Evolutionary conservation across 495 filamentous ascomycete species (phyloP), one percentile per base, ranked within the genome.

Genomic region (Neurospora sp.): DNA sequence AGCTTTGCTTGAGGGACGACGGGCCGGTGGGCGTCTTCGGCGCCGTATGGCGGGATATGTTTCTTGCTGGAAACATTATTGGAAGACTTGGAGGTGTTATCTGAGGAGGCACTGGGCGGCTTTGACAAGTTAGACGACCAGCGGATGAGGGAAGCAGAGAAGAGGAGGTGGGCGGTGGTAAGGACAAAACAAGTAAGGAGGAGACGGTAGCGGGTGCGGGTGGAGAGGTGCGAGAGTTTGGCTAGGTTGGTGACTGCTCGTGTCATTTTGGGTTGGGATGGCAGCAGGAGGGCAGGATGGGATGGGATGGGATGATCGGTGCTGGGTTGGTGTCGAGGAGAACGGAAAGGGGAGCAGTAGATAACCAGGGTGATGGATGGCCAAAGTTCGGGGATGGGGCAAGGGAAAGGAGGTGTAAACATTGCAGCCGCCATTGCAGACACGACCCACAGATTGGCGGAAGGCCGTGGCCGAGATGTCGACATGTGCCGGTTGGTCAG

Each of bases 131-230:
- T 39, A 6, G 72, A 17, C 19, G 72, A 21, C 71, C 71, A 59
- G 54, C 69, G 70, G 10, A 45, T 70, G 39, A 69, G 24, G 13
- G 45, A 40, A 5, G 28, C 38, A 2, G 34, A 34, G 48, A 72
- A 76, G 39, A 76, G 17, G 15, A 75, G 34, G 0, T 70, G 34
- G 36, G 69, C 13, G 38, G 48, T 40, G 8, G 73, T n/a, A 28
- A 40, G 62, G 3, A 75, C 13, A 13, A 75, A 62, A 62, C 54
- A 62, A 62, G 54, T 31, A 62, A 62, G 13, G 45, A 79, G 24
- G 9, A 75, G 21, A 4, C 76, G 73, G 73, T 76, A 75, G 28
- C 77, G 73, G 36, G 74, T 66, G 37, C 73, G 71, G 24, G 69
- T 39, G 13, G 74, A 42, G 17, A 76, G 28, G 71, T 73, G 70